These are phyloP conservation scores for Recurvomyces mirabilis DNA, from an alignment of 495 filamentous ascomycete genomes.

Conservation along the genomic window DNA sequence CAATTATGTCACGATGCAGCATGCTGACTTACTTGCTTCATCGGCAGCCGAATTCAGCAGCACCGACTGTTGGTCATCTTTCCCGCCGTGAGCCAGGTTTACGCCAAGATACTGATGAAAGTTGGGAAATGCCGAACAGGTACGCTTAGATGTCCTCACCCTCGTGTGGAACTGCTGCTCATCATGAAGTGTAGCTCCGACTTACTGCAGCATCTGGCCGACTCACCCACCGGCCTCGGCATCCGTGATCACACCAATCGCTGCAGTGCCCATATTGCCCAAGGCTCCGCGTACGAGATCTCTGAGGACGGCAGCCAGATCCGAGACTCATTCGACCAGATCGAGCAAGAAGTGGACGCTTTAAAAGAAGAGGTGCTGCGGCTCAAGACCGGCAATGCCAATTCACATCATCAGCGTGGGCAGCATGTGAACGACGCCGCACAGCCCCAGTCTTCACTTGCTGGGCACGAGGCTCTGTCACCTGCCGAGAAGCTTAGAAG, in stretches of 20 bases:
- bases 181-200: constrained; percentile 4
- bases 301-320: background rate
- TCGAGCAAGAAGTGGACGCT: constrained; percentile 9
- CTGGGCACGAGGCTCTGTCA: background rate
- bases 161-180: background rate
- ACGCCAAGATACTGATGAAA: constrained; percentile 3
- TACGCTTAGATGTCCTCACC: background rate
- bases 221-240: background rate
- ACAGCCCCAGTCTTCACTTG: background rate
- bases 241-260: background rate
- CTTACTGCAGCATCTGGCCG: constrained; percentile 7
- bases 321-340: constrained; percentile 3
- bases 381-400: constrained; percentile 4
- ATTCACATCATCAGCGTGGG: background rate
- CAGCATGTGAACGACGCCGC: background rate
- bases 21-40: background rate
- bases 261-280: background rate
- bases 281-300: constrained; percentile 2
- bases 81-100: background rate
- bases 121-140: constrained; percentile 7
- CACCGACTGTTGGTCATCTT: background rate
- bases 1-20: background rate
- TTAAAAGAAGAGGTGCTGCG: constrained; percentile 10
- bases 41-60: background rate
- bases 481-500: background rate